Evolutionary conservation across 2,329 filamentous ascomycete species (phyloP), one percentile per base, ranked within the genome.

Genomic region (Cercospora janseana): DNA sequence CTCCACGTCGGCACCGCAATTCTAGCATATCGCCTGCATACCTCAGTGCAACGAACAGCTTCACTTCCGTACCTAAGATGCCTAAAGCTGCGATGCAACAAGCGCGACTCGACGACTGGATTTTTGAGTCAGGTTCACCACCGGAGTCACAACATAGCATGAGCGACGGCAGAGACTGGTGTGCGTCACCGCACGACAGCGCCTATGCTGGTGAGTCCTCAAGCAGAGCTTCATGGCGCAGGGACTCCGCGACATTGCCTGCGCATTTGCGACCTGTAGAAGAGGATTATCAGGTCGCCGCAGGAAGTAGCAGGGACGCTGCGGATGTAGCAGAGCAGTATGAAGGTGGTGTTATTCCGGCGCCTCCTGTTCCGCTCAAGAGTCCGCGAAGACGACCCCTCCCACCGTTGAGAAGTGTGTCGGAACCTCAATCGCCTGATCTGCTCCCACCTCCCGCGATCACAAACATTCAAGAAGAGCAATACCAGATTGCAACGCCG

Each of bases 181-280:
- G 42, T 20, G 20, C 47, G 12, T 52, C 56, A 15, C 49, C 56
- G 7, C 50, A 53, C 5, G 57, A 58, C 26, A 58, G 57, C 42
- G 56, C 49, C 20, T 59, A 55, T 37, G 57, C 43, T 3, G 44
- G 44, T 20, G 32, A 44, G 12, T 23, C 24, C 18, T 51, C 55
- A 8, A 51, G 29, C 7, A 47, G 52, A n/a, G 24, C 28, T 3
- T 54, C 51, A 8, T 42, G 29, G 31, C 29, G 60, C 27, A 53
- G 61, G 12, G 63, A 64, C 28, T 64, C 63, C 4, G 52, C 55
- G 3, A 64, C 63, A 5, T 43, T 64, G 21, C 62, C 62, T 3
- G 51, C 34, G 24, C 51, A 61, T 4, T 55, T 59, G 32, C 44
- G 40, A 15, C 47, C 55, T 16, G 41, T 58, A 12, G 46, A 55